These are phyloP conservation scores for Casuarina equisetifolia DNA, from an alignment of 306 rosid species.

Conservation along the genomic window DNA sequence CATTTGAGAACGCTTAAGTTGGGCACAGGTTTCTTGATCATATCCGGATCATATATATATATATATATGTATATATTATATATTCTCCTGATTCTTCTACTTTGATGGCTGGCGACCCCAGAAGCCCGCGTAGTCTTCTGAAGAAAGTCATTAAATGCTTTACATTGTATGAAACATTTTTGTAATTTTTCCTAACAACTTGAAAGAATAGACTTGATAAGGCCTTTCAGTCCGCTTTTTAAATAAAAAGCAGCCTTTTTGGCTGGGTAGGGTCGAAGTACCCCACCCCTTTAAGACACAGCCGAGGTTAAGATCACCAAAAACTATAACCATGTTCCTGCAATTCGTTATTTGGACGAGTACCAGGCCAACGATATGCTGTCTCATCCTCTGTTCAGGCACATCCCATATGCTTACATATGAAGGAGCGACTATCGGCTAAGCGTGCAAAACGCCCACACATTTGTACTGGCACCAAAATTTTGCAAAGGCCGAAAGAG, in stretches of 20 bases:
- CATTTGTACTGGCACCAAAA: slow-evolving; percentile 15
- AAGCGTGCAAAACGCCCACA: slow-evolving; percentile 20
- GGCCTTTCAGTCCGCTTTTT: no score
- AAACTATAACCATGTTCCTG: background rate
- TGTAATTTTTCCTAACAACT: no score
- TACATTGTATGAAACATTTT: no score
- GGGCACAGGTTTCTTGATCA: no score
- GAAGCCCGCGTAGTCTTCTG: no score
- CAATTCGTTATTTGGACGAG: no score
- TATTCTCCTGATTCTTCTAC: no score
- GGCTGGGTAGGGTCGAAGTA: background rate
- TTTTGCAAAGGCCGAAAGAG: slow-evolving; percentile 38
- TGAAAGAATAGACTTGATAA: no score
- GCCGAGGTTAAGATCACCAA: background rate
- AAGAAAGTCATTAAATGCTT: no score
- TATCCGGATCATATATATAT: background rate
- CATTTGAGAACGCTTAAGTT: background rate
- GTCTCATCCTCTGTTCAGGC: background rate
- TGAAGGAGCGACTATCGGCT: background rate
- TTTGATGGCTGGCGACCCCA: no score
- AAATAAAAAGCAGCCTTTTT: no score
- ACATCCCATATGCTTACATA: background rate
- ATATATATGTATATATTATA: no score
- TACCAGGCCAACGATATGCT: background rate
- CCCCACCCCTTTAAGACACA: background rate